Conservation (phyloP, 176 grass and related monocot species). For the Chloris gayana region DNA sequence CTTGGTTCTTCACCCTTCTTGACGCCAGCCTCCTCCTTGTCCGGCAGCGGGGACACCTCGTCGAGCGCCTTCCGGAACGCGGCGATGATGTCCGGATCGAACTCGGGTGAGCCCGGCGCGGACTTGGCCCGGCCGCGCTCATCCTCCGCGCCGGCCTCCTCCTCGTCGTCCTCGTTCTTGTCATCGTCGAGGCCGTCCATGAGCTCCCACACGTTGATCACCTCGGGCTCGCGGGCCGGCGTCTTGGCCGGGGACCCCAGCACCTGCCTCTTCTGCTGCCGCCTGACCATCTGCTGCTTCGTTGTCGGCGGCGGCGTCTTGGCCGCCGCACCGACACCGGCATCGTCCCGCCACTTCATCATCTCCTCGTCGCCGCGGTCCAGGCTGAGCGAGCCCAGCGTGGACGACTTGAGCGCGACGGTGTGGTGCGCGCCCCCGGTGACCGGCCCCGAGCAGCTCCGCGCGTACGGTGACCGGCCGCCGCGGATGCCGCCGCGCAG, state of each 20-base stretch:
- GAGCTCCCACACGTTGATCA: constrained; percentile 98
- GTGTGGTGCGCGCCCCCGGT: constrained; percentile 43
- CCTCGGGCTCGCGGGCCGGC: constrained; percentile 62
- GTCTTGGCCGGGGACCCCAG: constrained; percentile 62
- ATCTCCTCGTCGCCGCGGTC: constrained; percentile 64
- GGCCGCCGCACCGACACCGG: neutral
- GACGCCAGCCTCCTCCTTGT: constrained; percentile 1
- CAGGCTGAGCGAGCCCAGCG: constrained; percentile 75
- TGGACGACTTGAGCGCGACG: constrained; percentile 81
- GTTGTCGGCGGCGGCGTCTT: constrained; percentile 14
- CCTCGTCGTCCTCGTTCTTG: constrained; percentile 28
- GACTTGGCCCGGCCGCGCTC: neutral
- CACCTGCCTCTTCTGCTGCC: constrained; percentile 41
- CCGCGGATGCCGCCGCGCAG: constrained; percentile 44
- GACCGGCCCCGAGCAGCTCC: constrained; percentile 49
- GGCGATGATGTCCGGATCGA: constrained; percentile 63
- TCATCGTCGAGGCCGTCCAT: constrained; percentile 97
- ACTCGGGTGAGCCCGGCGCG: constrained; percentile 41
- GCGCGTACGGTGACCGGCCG: constrained; percentile 44
- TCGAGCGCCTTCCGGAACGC: constrained; percentile 55
- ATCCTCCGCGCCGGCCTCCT: neutral
- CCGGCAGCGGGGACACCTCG: constrained; percentile 19
- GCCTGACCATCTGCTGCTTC: constrained; percentile 42
- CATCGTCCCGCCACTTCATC: constrained; percentile 59
- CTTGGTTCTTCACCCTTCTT: constrained; percentile 12